Evolutionary conservation across 192 early-diverging fungal species (phyloP), one percentile per base, ranked within the genome.

Genomic region (Linnemannia hyalina): DNA sequence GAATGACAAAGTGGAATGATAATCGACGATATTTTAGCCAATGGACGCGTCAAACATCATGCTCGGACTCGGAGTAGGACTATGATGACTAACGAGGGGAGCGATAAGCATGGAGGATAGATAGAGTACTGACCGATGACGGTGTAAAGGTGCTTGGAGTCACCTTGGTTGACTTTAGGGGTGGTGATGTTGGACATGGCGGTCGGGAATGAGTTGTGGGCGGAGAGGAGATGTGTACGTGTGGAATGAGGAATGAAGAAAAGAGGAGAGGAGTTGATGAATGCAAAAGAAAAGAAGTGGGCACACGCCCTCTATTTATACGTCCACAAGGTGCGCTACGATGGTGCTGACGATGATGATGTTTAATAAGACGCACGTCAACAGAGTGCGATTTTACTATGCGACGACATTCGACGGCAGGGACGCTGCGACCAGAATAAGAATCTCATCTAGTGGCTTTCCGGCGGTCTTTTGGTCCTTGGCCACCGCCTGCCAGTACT

Each of bases 391-490:
- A 46, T 46, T 15, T 68, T 16, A 32, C 57, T 73, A 85, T 68
- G 83, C 68, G 35, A 85, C 83, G 16, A 70, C 60, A 52, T 81
- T 86, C 29, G 84, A 32, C n/a, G 84, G 84, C 23, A 86, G 70
- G 22, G 79, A 81, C 0, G 78, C 78, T n/a, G 90, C 89, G 47
- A 87, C 89, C 22, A 92, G 70, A 42, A 88, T 85, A 16, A 93
- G 57, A 23, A 93, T 91, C 49, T 96, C 92, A n/a, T 93, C 94
- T 22, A 89, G 88, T 18, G 86, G 88, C 75, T 92, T 93, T 29
- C 96, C 95, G 52, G 91, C 83, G 85, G 96, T 95, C 52, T 72
- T 87, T 72, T 96, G 77, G 81, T 95, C 92, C 89, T 99, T 99
- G 20, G 96, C 89, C 22, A 94, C 91, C 0, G 85, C 70, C 71